Evolutionary conservation across 371 early-diverging fungal genomes (phyloP).

Genomic region (Cokeromyces recurvatus): DNA sequence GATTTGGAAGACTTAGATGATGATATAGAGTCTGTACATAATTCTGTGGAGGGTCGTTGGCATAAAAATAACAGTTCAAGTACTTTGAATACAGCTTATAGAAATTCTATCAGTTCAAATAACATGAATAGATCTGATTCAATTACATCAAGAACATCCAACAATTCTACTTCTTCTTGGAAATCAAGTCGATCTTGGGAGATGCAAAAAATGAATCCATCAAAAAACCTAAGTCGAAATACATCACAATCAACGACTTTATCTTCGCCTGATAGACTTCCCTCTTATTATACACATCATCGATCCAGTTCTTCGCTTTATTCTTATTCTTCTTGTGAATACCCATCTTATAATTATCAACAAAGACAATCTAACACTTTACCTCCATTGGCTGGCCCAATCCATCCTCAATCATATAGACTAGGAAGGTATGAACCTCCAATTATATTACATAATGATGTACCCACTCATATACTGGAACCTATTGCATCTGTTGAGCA

Average conservation of each 20-base stretch:
- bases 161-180: constrained; percentile 23
- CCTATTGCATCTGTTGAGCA: neutral
- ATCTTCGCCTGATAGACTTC: constrained; percentile 18
- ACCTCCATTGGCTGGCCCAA: constrained; percentile 5
- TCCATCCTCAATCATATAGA: constrained; percentile 3
- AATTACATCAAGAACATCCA: constrained; percentile 16
- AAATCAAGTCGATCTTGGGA: constrained; percentile 29
- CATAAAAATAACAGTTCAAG: constrained; percentile 2
- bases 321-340: no score
- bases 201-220: no score
- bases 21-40: constrained; percentile 9
- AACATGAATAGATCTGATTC: constrained; percentile 29
- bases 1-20: constrained; percentile 7
- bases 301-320: neutral
- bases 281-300: constrained; percentile 3
- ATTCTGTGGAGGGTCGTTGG: constrained; percentile 4
- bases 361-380: neutral
- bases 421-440: neutral
- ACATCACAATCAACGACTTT: constrained; percentile 15
- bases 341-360: neutral
- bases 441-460: constrained; percentile 1
- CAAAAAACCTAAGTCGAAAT: constrained; percentile 23
- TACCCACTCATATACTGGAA: constrained; percentile 20
- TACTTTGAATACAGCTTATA: constrained; percentile 1
- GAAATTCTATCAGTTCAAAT: constrained; percentile 1